Evolutionary conservation across 2,329 filamentous ascomycete species (phyloP), one percentile per base, ranked within the genome.

Genomic region (Incumbomyces delicatus): DNA sequence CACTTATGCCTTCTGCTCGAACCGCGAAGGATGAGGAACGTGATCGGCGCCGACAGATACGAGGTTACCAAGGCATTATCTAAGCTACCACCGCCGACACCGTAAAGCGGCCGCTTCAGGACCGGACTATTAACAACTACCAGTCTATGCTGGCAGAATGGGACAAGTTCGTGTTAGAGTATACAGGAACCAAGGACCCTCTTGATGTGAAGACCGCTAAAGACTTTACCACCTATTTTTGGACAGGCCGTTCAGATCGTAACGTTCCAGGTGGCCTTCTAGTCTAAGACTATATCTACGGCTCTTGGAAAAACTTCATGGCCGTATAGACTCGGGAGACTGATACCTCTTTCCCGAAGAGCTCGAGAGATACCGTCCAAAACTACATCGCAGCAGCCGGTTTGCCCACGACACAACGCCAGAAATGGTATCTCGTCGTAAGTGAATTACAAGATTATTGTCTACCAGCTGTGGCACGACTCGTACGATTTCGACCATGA

Each of bases 391-490:
- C 8, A 32, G 31, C 8, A 32, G 31, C 31, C 31, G 31, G 31
- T n/a, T 32, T n/a, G 10, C 31, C 31, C n/a, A 32, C 10, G 10
- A 8, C n/a, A 32, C n/a, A 8, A 10, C 31, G 31, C 31, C 8
- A 32, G 31, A 32, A 10, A n/a, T n/a, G 31, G 31, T 33, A 10
- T 33, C n/a, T n/a, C n/a, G n/a, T n/a, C n/a, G n/a, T n/a, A n/a
- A n/a, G n/a, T n/a, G n/a, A n/a, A n/a, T n/a, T n/a, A 38, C 43
- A 6, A 38, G 35, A 37, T 17, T 10, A 37, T 37, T 37, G 11
- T 37, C 35, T 37, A 16, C 10, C 31, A 50, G 45, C 34, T 50
- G 34, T 50, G 33, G 48, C 22, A 48, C 11, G 38, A 50, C 33
- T 50, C 22, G 45, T 34, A 44, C 44, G 34, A 48, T 27, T 45